Evolutionary conservation across 2,329 filamentous ascomycete species (phyloP), one percentile per base, ranked within the genome.

Genomic region (Chlorencoelia australis): DNA sequence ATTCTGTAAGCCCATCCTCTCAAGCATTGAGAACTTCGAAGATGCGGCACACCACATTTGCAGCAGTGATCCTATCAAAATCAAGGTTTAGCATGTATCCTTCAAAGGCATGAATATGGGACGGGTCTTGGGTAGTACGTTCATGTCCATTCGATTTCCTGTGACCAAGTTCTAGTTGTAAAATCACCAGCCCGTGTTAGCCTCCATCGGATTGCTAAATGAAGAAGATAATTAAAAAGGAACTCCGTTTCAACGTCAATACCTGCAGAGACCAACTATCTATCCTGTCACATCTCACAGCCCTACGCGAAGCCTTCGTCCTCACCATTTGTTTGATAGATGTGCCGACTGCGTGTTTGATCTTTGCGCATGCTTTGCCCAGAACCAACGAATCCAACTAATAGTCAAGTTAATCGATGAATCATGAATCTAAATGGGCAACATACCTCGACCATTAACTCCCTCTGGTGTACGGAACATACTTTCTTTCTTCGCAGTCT

Each of bases 351-450:
- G 54, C 88, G 73, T 44, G 79, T 77, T 31, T 77, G 75, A 57
- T 95, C 91, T 61, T 94, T 95, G 51, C 87, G 83, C 91, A 96
- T 96, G 48, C 82, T 73, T 62, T 94, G 86, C 41, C 91, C 91
- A 37, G 88, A 95, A 44, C 91, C 91, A 7, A 86, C 94, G 56
- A 98, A 95, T 21, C 91, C 91, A 55, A 98, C 91, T 95, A 48
- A 5, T 13, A 9, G 17, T 42, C 14, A 30, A 36, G 54, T 64
- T 51, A 62, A 58, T 36, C 34, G n/a, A 33, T 18, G 27, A 19
- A 9, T 22, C 21, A 15, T 10, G 16, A 21, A 30, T n/a, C 33
- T 11, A 18, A 32, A 22, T 35, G 20, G n/a, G 15, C 18, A 28
- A 28, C 71, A 49, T 65, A 94, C 88, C 88, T 81, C 87, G 75